phyloP scores from a whole-genome alignment of 1,284 basidiomycete species.

The Ceratobasidium sp. region DNA sequence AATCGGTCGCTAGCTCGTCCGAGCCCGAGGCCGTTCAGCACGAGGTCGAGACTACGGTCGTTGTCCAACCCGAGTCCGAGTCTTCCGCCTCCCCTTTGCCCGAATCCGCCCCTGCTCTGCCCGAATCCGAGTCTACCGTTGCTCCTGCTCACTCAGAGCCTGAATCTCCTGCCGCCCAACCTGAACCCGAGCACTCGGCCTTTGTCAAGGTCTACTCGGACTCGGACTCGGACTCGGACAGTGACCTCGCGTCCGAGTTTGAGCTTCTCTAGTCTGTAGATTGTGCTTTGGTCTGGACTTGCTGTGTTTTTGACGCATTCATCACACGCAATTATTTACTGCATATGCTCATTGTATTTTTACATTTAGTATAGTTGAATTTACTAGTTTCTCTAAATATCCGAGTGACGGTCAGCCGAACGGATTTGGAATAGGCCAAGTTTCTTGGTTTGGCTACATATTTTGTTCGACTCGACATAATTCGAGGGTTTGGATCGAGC shows the following conservation, averaged over 20 bases:
- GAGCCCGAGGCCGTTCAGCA: background rate
- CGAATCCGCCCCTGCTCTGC: background rate
- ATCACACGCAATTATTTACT: slow-evolving; percentile 21
- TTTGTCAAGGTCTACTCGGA: slow-evolving; percentile 26
- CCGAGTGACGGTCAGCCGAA: too few species aligned
- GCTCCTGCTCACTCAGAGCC: background rate
- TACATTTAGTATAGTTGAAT: slow-evolving; percentile 2
- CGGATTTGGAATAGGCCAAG: too few species aligned
- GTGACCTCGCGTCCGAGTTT: slow-evolving; percentile 1
- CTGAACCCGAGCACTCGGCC: background rate
- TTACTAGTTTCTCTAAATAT: too few species aligned
- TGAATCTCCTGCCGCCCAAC: background rate
- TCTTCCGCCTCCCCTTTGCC: background rate
- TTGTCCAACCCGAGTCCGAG: background rate
- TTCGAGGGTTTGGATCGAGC: too few species aligned
- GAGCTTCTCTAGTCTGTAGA: slow-evolving; percentile 11
- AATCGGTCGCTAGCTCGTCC: background rate
- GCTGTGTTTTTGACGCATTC: background rate
- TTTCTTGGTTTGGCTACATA: too few species aligned
- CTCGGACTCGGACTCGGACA: slow-evolving; percentile 21
- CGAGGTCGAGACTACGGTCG: background rate
- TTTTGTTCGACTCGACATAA: too few species aligned
- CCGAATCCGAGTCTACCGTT: background rate
- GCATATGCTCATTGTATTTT: slow-evolving; percentile 4
- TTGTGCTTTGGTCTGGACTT: slow-evolving; percentile 4